Percentiles rank a stretch among this genome's conserved stretches.
These are phyloP conservation scores for Leccinum subgranulosum DNA, from an alignment of 768 basidiomycete species.

Conservation along the genomic window DNA sequence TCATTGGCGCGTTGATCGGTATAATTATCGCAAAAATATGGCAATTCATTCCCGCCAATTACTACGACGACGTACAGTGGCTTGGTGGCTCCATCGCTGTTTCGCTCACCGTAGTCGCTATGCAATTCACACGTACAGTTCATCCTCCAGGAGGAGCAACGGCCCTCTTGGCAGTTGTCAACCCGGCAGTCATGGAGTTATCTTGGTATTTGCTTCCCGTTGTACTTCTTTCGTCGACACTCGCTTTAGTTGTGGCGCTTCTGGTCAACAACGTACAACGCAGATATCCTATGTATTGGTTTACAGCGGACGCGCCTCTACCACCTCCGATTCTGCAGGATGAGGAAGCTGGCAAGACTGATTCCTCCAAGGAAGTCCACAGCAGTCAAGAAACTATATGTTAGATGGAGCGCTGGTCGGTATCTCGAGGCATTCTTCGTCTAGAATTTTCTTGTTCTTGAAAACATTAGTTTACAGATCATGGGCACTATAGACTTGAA, in stretches of 20 bases:
- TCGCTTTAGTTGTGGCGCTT: slow-evolving; percentile 46
- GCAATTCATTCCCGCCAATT: slow-evolving; percentile 41
- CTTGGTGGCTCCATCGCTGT: slow-evolving; percentile 35
- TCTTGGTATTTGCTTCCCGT: slow-evolving; percentile 56
- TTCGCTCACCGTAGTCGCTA: slow-evolving; percentile 40
- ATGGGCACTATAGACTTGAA: too few species aligned
- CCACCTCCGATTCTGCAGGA: neutral
- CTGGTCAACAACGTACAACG: slow-evolving; percentile 51
- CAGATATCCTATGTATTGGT: slow-evolving; percentile 48
- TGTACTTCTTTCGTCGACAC: slow-evolving; percentile 44
- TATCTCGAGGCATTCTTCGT: too few species aligned
- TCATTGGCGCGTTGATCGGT: slow-evolving; percentile 41
- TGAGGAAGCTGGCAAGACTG: neutral
- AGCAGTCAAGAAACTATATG: too few species aligned
- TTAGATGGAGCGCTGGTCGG: too few species aligned
- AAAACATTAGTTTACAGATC: too few species aligned
- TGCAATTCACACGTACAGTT: slow-evolving; percentile 51
- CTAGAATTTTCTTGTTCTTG: too few species aligned
- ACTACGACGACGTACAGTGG: slow-evolving; percentile 48
- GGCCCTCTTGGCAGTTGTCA: slow-evolving; percentile 48
- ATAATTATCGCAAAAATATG: slow-evolving; percentile 52
- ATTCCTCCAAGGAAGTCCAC: too few species aligned
- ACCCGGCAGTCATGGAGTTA: slow-evolving; percentile 38
- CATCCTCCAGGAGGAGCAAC: slow-evolving; percentile 61
- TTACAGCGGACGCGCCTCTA: slow-evolving; percentile 8